Conservation (phyloP, 2,329 filamentous ascomycete genomes). For the Talaromyces amestolkiae region DNA sequence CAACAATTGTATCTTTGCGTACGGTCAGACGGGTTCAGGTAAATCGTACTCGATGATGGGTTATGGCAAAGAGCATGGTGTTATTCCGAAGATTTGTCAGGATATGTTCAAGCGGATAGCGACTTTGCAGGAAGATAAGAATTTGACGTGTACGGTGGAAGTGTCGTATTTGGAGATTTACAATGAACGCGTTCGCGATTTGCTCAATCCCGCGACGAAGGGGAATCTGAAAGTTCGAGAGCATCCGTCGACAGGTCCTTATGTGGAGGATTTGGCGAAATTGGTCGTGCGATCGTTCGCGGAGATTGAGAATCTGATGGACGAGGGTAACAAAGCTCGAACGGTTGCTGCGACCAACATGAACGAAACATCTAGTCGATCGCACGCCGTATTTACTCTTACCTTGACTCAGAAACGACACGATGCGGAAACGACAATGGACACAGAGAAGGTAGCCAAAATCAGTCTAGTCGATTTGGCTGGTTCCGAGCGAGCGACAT, state of each 20-base stretch:
- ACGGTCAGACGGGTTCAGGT: conserved; percentile 95
- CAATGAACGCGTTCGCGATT: conserved; percentile 93
- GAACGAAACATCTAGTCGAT: conserved; percentile 98
- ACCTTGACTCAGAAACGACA: conserved; percentile 92
- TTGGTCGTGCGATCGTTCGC: conserved; percentile 87
- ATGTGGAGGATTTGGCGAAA: conserved; percentile 96
- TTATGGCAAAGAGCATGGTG: conserved; percentile 90
- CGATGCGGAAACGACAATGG: conserved; percentile 91
- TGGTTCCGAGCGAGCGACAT: conserved; percentile 94
- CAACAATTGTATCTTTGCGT: conserved; percentile 99
- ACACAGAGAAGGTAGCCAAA: conserved; percentile 94
- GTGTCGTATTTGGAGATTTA: conserved; percentile 99
- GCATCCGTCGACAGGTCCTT: conserved; percentile 94
- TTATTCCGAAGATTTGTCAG: conserved; percentile 95
- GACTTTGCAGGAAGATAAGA: conserved; percentile 68
- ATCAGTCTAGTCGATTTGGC: conserved; percentile 97
- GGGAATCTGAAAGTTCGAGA: conserved; percentile 96
- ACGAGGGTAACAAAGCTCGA: conserved; percentile 97
- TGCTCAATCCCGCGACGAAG: conserved; percentile 92
- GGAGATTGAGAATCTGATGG: conserved; percentile 97
- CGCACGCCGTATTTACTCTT: conserved; percentile 95
- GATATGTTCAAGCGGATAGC: conserved; percentile 92
- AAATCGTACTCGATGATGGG: conserved; percentile 99
- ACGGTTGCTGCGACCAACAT: conserved; percentile 99
- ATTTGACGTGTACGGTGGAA: conserved; percentile 85